These are phyloP conservation scores for Gynandropsis gynandra DNA, from an alignment of 345 rosid species.

Conservation along the genomic window DNA sequence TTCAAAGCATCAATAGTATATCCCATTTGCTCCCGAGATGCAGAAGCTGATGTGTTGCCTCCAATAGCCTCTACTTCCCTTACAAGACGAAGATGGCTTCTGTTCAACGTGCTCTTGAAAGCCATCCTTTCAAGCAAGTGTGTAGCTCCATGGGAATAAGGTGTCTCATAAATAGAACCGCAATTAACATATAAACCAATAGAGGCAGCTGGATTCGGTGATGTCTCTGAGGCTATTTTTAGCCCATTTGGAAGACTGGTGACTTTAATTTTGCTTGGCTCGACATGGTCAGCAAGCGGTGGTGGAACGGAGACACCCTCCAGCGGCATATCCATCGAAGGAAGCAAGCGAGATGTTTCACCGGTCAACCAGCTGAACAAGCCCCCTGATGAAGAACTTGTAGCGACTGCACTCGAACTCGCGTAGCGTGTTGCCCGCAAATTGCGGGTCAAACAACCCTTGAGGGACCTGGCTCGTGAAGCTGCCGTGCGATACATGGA, in stretches of 20 bases:
- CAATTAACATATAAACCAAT: constrained; percentile 54
- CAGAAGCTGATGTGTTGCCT: no score
- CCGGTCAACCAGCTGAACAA: constrained; percentile 66
- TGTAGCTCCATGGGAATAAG: no score
- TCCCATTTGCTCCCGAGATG: no score
- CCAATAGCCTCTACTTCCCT: no score
- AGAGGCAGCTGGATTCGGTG: constrained; percentile 57
- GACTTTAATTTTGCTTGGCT: no score
- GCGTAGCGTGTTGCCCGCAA: constrained; percentile 40
- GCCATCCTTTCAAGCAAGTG: no score
- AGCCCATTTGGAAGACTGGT: no score
- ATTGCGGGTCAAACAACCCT: constrained; percentile 40
- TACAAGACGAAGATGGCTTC: no score
- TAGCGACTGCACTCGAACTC: constrained; percentile 50
- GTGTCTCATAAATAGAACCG: constrained; percentile 69
- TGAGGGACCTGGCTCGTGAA: constrained; percentile 44
- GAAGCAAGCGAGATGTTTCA: constrained; percentile 34
- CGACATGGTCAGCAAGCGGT: no score
- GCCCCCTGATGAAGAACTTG: constrained; percentile 36
- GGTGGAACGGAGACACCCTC: constrained; percentile 51
- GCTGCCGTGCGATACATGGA: constrained; percentile 52
- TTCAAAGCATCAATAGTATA: no score
- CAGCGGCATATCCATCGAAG: constrained; percentile 52
- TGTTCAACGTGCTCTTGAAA: no score
- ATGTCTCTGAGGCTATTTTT: constrained; percentile 59